These are phyloP conservation scores for Fusarium sp. DNA, from an alignment of 2,329 filamentous ascomycete species.

Conservation along the genomic window DNA sequence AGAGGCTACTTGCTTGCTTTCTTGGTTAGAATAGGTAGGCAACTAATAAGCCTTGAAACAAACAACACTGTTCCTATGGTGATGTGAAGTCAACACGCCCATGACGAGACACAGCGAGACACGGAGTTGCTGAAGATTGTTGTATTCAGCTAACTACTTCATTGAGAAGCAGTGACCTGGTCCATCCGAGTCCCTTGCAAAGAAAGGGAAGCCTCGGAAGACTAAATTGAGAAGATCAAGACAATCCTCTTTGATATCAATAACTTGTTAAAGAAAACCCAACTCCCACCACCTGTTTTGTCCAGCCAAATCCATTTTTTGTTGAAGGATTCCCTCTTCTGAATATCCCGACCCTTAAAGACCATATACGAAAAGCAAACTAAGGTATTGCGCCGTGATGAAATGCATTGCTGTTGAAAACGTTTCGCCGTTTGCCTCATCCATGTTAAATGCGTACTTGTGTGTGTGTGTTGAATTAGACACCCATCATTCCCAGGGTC, in stretches of 20 bases:
- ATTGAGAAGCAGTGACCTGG: not conserved
- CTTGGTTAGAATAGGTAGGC: slow-evolving; percentile 13
- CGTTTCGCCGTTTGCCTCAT: slow-evolving; percentile 48
- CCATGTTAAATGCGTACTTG: slow-evolving; percentile 46
- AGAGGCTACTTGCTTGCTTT: slow-evolving; percentile 12
- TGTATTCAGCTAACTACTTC: slow-evolving; percentile 28
- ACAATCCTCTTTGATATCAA: slow-evolving; percentile 31
- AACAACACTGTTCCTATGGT: not conserved
- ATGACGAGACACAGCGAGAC: not conserved
- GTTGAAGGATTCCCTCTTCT: slow-evolving; percentile 41
- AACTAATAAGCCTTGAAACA: slow-evolving; percentile 16
- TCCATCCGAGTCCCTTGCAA: not conserved
- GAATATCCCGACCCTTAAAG: slow-evolving; percentile 39
- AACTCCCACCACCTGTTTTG: slow-evolving; percentile 44
- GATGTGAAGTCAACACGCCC: not conserved
- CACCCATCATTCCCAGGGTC: slow-evolving; percentile 23
- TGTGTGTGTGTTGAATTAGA: slow-evolving; percentile 27
- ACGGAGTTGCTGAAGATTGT: slow-evolving; percentile 14
- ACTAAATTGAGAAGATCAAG: slow-evolving; percentile 28
- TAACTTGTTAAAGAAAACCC: slow-evolving; percentile 21
- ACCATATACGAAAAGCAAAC: slow-evolving; percentile 35
- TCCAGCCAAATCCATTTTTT: slow-evolving; percentile 39
- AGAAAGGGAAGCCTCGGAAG: slow-evolving; percentile 3
- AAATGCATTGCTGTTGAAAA: slow-evolving; percentile 49
- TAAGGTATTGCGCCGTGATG: slow-evolving; percentile 47